These are phyloP conservation scores for Saccharomycopsis malanga DNA, from an alignment of 805 yeast species.

Conservation along the genomic window DNA sequence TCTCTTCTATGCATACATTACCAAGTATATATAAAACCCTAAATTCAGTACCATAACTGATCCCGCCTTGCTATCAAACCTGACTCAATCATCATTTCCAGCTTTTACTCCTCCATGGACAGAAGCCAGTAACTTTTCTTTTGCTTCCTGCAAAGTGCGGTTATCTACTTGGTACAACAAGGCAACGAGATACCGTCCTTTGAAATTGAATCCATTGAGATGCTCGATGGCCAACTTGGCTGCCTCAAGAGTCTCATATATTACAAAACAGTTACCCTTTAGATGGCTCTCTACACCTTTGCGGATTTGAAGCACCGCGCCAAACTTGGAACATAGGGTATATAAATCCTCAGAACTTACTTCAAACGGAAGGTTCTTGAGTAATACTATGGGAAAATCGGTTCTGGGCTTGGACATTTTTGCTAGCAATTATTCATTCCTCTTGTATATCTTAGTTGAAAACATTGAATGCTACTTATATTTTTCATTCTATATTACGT, in stretches of 20 bases:
- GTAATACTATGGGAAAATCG: conserved; percentile 27
- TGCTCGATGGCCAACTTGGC: conserved; percentile 32
- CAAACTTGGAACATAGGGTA: conserved; percentile 32
- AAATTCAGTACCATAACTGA: no score
- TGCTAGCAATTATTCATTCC: no score
- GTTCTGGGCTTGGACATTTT: conserved; percentile 1
- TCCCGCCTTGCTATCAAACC: no score
- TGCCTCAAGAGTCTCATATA: conserved; percentile 28
- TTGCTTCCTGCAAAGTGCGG: conserved; percentile 24
- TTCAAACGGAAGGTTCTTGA: conserved; percentile 36
- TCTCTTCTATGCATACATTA: no score
- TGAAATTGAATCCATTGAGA: conserved; percentile 36
- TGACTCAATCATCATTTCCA: conserved; percentile 1
- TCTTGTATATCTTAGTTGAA: no score
- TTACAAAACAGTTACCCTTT: conserved; percentile 34
- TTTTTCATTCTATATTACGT: no score
- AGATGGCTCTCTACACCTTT: conserved; percentile 20
- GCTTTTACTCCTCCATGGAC: background rate
- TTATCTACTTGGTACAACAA: conserved; percentile 30
- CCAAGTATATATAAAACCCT: no score
- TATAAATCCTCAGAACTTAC: conserved; percentile 29
- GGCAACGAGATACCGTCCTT: conserved; percentile 36
- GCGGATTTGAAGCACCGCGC: conserved; percentile 34
- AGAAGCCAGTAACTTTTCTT: background rate
- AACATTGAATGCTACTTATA: no score